These are phyloP conservation scores for Tolypocladium inflatum DNA, from an alignment of 2,329 filamentous ascomycete genomes.

Conservation along the genomic window DNA sequence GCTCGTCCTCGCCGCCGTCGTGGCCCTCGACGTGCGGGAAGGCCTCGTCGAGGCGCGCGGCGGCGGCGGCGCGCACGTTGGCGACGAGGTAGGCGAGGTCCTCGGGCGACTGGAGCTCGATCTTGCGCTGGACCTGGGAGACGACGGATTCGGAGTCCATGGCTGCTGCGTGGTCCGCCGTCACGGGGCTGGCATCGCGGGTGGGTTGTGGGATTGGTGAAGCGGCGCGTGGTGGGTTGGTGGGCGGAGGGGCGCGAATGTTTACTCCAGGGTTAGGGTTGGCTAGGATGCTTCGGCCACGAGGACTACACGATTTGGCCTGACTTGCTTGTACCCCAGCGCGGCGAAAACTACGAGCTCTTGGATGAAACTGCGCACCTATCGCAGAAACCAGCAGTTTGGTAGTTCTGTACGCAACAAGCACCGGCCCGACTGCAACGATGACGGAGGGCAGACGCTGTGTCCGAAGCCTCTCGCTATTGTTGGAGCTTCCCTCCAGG, in stretches of 20 bases:
- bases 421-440: not conserved
- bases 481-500: too few relatives aligned
- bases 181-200: not conserved
- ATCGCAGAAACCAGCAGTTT: not conserved
- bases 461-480: too few relatives aligned
- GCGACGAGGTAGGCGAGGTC: slow-evolving; percentile 62
- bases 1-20: slow-evolving; percentile 39
- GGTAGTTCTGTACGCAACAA: not conserved
- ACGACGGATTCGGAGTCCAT: slow-evolving; percentile 23
- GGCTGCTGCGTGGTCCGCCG: not conserved
- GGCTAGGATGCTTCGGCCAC: not conserved
- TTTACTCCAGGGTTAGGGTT: not conserved
- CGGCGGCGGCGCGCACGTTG: slow-evolving; percentile 60
- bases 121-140: slow-evolving; percentile 52
- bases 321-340: not conserved
- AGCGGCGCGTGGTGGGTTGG: not conserved
- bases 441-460: not conserved
- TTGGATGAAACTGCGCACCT: not conserved
- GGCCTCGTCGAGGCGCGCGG: slow-evolving; percentile 55
- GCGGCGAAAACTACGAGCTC: not conserved
- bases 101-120: slow-evolving; percentile 69
- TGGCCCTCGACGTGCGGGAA: slow-evolving; percentile 52
- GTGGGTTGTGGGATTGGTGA: too few relatives aligned
- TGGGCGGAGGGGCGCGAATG: not conserved
- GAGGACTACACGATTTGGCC: not conserved